These are phyloP conservation scores for Coemansia sp. DNA, from an alignment of 192 early-diverging fungal genomes.

Conservation along the genomic window DNA sequence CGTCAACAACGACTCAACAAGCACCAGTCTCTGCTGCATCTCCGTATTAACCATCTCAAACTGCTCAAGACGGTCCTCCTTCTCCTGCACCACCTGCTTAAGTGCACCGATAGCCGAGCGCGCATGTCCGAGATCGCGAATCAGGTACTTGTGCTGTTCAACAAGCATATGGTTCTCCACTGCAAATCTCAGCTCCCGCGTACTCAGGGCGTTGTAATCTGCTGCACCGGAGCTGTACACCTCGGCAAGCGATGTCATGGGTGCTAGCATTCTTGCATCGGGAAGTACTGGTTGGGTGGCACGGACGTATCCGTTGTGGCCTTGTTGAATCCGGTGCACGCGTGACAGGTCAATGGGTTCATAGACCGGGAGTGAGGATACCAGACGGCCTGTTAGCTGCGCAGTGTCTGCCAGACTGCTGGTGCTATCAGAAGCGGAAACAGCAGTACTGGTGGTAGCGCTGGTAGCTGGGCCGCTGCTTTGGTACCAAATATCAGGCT, in stretches of 20 bases:
- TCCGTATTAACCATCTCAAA: conserved; percentile 35
- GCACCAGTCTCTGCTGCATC: conserved; percentile 35
- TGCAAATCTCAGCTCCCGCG: conserved; percentile 45
- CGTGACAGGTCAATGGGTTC: conserved; percentile 47
- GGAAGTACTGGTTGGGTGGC: conserved; percentile 36
- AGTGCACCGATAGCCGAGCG: conserved; percentile 45
- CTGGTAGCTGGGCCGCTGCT: background rate
- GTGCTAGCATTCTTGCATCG: conserved; percentile 43
- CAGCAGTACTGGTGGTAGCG: background rate
- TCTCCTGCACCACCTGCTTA: conserved; percentile 49
- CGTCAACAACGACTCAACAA: conserved; percentile 31
- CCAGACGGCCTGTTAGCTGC: conserved; percentile 13
- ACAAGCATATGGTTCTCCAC: conserved; percentile 53
- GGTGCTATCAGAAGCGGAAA: background rate
- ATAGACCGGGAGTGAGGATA: conserved; percentile 40
- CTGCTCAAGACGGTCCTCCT: conserved; percentile 45
- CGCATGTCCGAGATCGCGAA: conserved; percentile 48
- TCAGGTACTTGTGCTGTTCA: conserved; percentile 51
- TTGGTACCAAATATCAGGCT: conserved; percentile 6
- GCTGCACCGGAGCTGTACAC: conserved; percentile 9
- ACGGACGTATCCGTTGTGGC: conserved; percentile 8
- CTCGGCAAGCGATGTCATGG: conserved; percentile 50
- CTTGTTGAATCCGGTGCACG: background rate
- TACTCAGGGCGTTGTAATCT: conserved; percentile 27
- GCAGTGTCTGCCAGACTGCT: background rate